Base-by-base conservation (phyloP, 1,284 basidiomycete species). In the Xerocomus subilludens region DNA sequence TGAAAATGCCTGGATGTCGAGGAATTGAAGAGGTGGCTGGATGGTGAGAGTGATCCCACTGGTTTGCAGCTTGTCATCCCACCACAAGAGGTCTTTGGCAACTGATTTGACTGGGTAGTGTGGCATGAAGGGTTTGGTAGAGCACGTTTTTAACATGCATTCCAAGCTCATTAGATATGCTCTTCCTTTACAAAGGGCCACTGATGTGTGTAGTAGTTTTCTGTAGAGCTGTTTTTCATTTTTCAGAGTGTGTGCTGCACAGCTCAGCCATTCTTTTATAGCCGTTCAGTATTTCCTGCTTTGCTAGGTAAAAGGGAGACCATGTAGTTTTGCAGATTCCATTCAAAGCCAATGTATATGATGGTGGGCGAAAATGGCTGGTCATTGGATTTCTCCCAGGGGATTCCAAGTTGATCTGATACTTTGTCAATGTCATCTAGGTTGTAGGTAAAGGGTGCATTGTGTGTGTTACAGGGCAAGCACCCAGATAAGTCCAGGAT, bases 361-460 rank as follows among this genome's bases (percentile, higher is more conserved):
- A 74, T 63, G 0, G 59, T 20, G 0, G 21, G 14, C 2, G 14
- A 13, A 5, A 77, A 78, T 0, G 73, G 71, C 14, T 78, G 74
- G n/a, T 77, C 74, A n/a, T 78, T 78, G 2, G 65, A 66, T 3
- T 1, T 45, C 25, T 77, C 73, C 77, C 76, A 78, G 0, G 71
- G 74, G 2, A 78, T 76, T 3, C 72, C 76, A 0, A 78, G 58
- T 1, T 9, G 0, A 1, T 10, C 1, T 9, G 5, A 1, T 56
- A 76, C 2, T 0, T 0, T 4, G 9, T 76, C 63, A 5, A 76
- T 78, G 70, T 77, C 67, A 0, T 8, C 5, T 0, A 77, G 8
- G 25, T 7, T 18, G 27, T 75, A 77, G 1, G 69, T 64, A 47
- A 73, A 76, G 0, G 0, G 3, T 0, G 10, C 13, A 9, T 78